Evolutionary conservation across 2,329 filamentous ascomycete genomes (phyloP).

Genomic region (Penicillium palitans): DNA sequence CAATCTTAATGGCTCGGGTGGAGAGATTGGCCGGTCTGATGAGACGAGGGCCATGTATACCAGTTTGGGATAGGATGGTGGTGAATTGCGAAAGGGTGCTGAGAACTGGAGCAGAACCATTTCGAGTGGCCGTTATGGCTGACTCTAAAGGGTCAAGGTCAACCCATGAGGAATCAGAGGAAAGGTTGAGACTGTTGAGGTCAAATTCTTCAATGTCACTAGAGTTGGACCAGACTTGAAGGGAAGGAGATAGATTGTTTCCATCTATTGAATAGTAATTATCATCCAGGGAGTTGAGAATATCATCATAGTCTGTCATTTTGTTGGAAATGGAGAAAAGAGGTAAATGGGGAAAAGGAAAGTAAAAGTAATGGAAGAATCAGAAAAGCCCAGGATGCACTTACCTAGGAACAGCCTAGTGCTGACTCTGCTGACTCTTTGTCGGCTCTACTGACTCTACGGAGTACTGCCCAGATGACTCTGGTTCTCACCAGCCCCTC

Average conservation of each 20-base stretch:
- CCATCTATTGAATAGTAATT: slow-evolving; percentile 10
- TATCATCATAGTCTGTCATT: slow-evolving; percentile 15
- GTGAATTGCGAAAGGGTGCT: slow-evolving; percentile 31
- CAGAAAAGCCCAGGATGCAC: too few species aligned
- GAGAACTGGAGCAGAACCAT: slow-evolving; percentile 26
- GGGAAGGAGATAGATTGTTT: not conserved
- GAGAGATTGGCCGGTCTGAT: slow-evolving; percentile 25
- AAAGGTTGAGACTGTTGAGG: slow-evolving; percentile 9
- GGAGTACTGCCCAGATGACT: too few species aligned
- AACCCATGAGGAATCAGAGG: slow-evolving; percentile 10
- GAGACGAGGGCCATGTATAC: slow-evolving; percentile 28
- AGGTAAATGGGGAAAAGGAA: too few species aligned
- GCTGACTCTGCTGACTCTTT: not conserved
- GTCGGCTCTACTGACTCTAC: not conserved
- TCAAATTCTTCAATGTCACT: slow-evolving; percentile 13
- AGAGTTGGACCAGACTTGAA: slow-evolving; percentile 2
- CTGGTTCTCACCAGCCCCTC: not conserved
- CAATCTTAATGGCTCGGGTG: slow-evolving; percentile 26
- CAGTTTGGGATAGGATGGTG: slow-evolving; percentile 28
- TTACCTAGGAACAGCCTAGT: not conserved
- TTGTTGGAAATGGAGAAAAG: not conserved
- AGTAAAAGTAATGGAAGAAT: too few species aligned
- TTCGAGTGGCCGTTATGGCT: slow-evolving; percentile 28
- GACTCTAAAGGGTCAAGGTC: slow-evolving; percentile 28
- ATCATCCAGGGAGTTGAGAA: slow-evolving; percentile 12